Conservation (phyloP, 495 filamentous ascomycete genomes). For the Lasiosphaeria miniovina region DNA sequence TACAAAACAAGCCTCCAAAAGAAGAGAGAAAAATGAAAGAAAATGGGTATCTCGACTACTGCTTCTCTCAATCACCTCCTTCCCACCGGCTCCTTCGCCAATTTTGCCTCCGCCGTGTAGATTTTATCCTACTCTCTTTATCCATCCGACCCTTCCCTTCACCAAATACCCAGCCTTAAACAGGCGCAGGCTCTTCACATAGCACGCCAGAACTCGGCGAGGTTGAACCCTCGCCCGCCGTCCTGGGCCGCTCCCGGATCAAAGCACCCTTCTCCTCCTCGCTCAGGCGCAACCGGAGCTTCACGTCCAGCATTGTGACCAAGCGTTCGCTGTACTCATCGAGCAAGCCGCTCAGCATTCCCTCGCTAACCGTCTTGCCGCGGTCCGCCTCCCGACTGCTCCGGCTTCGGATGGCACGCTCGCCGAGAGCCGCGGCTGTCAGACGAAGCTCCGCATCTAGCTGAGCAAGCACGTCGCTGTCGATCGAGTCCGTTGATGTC, state of each 20-base stretch:
- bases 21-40: no score
- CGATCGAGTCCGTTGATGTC: conserved; percentile 58
- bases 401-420: conserved; percentile 49
- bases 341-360: conserved; percentile 58
- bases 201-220: neutral
- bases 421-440: conserved; percentile 66
- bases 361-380: conserved; percentile 52
- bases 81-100: no score
- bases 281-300: conserved; percentile 45
- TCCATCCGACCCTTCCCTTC: no score
- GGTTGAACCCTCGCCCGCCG: conserved; percentile 25
- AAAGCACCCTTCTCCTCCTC: conserved; percentile 28
- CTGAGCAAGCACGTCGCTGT: conserved; percentile 64
- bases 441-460: conserved; percentile 76
- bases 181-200: neutral
- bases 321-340: conserved; percentile 71
- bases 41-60: no score
- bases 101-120: no score
- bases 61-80: no score
- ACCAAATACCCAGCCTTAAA: neutral
- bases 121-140: no score
- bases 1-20: no score
- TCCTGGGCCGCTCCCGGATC: conserved; percentile 25
- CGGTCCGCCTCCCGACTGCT: conserved; percentile 9
- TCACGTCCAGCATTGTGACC: conserved; percentile 69